A percentile compares a stretch with the other conserved stretches of the same genome.
Evolutionary conservation across 768 basidiomycete genomes (phyloP).

Genomic region (Trametes cinnabarina): DNA sequence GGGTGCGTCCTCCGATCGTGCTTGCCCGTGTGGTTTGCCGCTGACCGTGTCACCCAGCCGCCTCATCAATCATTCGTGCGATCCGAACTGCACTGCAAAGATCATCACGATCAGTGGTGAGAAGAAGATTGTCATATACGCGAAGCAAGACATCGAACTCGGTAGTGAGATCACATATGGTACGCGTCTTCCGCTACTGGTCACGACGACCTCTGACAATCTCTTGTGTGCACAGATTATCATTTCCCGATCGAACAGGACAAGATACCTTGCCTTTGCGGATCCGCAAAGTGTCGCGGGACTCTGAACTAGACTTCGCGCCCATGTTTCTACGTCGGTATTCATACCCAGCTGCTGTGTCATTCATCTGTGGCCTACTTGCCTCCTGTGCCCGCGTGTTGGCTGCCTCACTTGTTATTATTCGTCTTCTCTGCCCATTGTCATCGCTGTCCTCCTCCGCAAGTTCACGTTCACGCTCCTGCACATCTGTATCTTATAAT

Average conservation of each 20-base stretch:
- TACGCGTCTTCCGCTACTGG: slow-evolving; percentile 39
- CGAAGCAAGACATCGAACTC: slow-evolving; percentile 91
- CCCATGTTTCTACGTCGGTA: slow-evolving; percentile 22
- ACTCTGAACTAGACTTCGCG: slow-evolving; percentile 79
- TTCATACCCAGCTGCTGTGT: slow-evolving; percentile 22
- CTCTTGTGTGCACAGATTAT: slow-evolving; percentile 66
- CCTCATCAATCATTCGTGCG: slow-evolving; percentile 97
- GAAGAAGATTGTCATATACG: slow-evolving; percentile 99
- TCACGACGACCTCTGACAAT: background rate
- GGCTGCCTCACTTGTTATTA: slow-evolving; percentile 1
- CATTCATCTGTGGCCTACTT: no score
- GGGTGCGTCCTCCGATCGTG: slow-evolving; percentile 58
- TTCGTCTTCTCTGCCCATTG: background rate
- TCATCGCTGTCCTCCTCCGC: slow-evolving; percentile 15
- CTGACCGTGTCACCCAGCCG: slow-evolving; percentile 51
- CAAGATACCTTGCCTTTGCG: slow-evolving; percentile 92
- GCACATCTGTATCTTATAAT: slow-evolving; percentile 30
- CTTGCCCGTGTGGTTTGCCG: background rate
- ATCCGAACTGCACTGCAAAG: slow-evolving; percentile 90
- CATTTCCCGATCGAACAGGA: slow-evolving; percentile 99
- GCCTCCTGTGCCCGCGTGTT: background rate
- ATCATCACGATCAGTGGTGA: slow-evolving; percentile 88
- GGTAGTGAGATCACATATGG: slow-evolving; percentile 99
- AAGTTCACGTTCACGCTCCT: slow-evolving; percentile 16
- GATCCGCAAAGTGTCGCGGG: slow-evolving; percentile 88